Evolutionary conservation across 768 basidiomycete species (phyloP).

Genomic region (Kwoniella heveanensis): DNA sequence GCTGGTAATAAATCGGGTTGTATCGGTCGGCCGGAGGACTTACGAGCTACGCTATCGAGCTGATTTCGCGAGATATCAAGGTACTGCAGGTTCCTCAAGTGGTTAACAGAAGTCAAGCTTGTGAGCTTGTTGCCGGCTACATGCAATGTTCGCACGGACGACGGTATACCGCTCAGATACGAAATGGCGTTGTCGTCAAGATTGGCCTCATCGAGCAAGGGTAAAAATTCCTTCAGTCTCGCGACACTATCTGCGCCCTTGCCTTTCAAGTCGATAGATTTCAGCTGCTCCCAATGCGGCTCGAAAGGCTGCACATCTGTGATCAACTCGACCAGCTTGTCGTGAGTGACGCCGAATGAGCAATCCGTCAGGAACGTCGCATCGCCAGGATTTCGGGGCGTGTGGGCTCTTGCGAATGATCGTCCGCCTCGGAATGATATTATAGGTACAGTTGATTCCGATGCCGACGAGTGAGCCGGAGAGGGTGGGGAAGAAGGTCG

Average conservation of each 20-base stretch:
- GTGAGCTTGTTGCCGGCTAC: conserved; percentile 67
- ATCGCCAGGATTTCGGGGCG: conserved; percentile 49
- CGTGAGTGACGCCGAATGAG: conserved; percentile 92
- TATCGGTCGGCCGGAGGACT: conserved; percentile 56
- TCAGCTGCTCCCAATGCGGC: conserved; percentile 86
- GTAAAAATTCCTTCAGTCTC: conserved; percentile 84
- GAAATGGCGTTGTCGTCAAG: conserved; percentile 61
- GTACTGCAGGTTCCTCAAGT: conserved; percentile 80
- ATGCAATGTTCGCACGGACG: conserved; percentile 54
- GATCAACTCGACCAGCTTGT: conserved; percentile 84
- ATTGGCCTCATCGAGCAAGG: conserved; percentile 67
- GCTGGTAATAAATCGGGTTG: not conserved
- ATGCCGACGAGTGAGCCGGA: conserved; percentile 24
- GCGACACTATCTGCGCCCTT: conserved; percentile 79
- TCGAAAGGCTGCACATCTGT: conserved; percentile 94
- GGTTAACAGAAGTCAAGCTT: conserved; percentile 81
- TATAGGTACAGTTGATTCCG: conserved; percentile 44
- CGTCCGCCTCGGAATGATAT: conserved; percentile 36
- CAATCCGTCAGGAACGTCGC: conserved; percentile 89
- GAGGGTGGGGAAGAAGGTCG: conserved; percentile 18
- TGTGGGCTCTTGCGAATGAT: conserved; percentile 50
- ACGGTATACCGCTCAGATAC: conserved; percentile 59
- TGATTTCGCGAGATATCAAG: conserved; percentile 90
- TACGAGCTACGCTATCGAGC: conserved; percentile 82
- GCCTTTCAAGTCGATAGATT: conserved; percentile 70